These are phyloP conservation scores for Colletotrichum gloeosporioides DNA, from an alignment of 2,329 filamentous ascomycete species.

Conservation along the genomic window DNA sequence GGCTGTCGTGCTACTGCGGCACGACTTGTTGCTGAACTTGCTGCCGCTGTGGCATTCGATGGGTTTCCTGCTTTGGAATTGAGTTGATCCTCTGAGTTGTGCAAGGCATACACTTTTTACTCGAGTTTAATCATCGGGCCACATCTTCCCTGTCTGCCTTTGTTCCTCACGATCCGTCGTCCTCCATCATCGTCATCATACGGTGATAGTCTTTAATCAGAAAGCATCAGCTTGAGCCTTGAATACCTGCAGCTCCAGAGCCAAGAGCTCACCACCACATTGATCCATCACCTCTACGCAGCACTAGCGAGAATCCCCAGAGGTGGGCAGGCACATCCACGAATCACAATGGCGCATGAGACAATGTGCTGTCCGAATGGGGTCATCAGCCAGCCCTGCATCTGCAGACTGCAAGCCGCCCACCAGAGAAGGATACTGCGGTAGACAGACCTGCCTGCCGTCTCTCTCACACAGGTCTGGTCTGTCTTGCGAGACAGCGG, in stretches of 20 bases:
- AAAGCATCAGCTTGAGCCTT: not conserved
- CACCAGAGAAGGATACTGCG: not conserved
- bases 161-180: not conserved
- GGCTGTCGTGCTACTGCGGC: not conserved
- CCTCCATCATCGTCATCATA: not conserved
- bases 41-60: not conserved
- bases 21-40: not conserved
- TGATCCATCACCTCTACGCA: not conserved
- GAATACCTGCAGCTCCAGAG: not conserved
- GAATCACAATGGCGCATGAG: not conserved
- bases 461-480: not conserved
- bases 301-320: not conserved
- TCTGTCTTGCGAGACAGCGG: not conserved
- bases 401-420: not conserved
- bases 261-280: not conserved
- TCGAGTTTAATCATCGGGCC: not conserved
- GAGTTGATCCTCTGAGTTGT: not conserved
- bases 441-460: not conserved
- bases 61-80: not conserved
- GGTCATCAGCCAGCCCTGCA: not conserved
- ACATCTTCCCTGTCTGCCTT: not conserved
- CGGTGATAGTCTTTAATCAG: not conserved
- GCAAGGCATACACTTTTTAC: not conserved
- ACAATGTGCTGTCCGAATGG: slow-evolving; percentile 10
- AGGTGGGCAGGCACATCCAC: not conserved